Base-by-base conservation (phyloP, 352 stramenopile genomes). In the Phytophthora europaea region DNA sequence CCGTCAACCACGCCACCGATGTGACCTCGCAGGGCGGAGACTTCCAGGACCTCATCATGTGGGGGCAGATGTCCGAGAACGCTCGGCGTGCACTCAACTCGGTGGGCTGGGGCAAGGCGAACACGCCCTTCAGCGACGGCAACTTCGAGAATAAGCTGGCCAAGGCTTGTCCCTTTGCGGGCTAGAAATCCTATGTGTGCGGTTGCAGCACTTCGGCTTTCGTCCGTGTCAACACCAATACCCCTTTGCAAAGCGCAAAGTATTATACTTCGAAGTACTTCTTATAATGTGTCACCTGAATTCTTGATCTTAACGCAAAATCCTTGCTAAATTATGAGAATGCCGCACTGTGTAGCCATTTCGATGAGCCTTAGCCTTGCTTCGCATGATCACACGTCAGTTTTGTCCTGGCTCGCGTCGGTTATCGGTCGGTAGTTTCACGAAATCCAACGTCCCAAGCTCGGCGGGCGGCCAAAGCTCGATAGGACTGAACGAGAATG, bases 401-500 rank as follows among this genome's bases (percentile, higher is more conserved):
- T 26, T 26, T 26, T 26, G 23, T 26, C 23, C 23, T 26, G 23
- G 23, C 23, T 26, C 4, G 20, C 47, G 33, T 60, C 60, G 48
- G 60, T 59, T 59, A 48, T 47, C 18, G n/a, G 36, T 12, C 13
- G 66, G 58, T 73, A 53, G 66, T 73, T 73, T 73, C 66, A 38
- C 26, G 28, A 33, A 47, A 23, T 16, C 23, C 28, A 43, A n/a
- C 10, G 12, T 22, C 28, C 65, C 31, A 13, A 67, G 40, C 23
- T 18, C 0, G n/a, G 13, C 38, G 15, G 38, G 45, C 47, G 28
- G 20, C 36, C 59, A 69, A 26, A 64, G 40, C 20, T 40, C 18
- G 18, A 65, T 62, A 59, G 58, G 10, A 50, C 20, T 60, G 12
- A n/a, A 66, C 57, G 22, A 64, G 7, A 23, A 94, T 95, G 88